Base-by-base conservation (phyloP, 108 stramenopile genomes). In the Tribonema minus region DNA sequence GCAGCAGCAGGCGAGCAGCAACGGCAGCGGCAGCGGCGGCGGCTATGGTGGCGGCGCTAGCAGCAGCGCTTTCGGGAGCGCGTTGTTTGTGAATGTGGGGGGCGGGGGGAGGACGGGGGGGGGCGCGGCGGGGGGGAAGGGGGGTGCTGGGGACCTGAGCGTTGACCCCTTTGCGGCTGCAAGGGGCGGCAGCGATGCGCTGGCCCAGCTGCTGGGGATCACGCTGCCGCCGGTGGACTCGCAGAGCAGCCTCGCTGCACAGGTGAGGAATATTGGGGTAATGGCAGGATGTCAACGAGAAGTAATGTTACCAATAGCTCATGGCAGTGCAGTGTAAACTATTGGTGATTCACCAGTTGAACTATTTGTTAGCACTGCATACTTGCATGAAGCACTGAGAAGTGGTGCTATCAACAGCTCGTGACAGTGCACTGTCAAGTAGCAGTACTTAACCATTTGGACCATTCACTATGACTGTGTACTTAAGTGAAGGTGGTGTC, bases 151-250 rank as follows among this genome's bases (percentile, higher is more conserved):
- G 54, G 75, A 76, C 34, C 58, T 76, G 7, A 63, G 64, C 15
- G 66, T 76, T 25, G 75, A 76, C 27, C 75, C 75, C 33, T 76
- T 76, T 37, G 64, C 75, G 0, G 9, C 46, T 54, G 20, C 46
- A 54, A 54, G 46, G 15, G 65, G 54, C 58, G 58, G 64, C 4
- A 66, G 64, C n/a, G 66, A 61, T 29, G 66, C 75, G 66, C 75
- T 76, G 1, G 75, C 75, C 9, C 36, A 34, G 3, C 58, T 76
- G 75, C 58, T 76, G 3, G 75, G 75, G 46, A 64, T 76, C 54
- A 76, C 75, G 54, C 39, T 76, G 28, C 75, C 75, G 26, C 75
- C 75, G 9, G 75, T 76, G 3, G 75, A 76, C 35, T 76, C 75
- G 25, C 75, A 76, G 31, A 67, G 75, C 65, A 66, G 64, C 66